Evolutionary conservation across 2,329 filamentous ascomycete genomes (phyloP), one percentile per base, ranked within the genome.

Genomic region (Thielaviopsis ethacetica): DNA sequence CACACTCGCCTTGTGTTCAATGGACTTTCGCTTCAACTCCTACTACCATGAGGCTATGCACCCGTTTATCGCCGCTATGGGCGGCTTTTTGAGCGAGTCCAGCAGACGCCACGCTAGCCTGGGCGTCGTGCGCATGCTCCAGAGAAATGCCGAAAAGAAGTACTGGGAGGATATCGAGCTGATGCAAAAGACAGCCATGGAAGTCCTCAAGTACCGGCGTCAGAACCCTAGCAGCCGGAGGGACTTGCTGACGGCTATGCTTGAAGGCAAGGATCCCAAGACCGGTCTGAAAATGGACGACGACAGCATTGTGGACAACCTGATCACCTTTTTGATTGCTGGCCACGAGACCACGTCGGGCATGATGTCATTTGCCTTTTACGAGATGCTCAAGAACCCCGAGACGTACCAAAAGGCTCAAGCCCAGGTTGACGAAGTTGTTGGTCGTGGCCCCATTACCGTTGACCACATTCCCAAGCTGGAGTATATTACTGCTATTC

Each of bases 261-360:
- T 91, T 52, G 73, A 81, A 6, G 83, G 83, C 0, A 76, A 75
- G 12, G 86, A 90, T 65, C 76, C 81, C 1, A 78, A 81, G 68
- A 88, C 84, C 3, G 83, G 84, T 13, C 73, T 83, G 64, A 76
- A 75, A n/a, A 71, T 89, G 63, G 76, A 73, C 1, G 82, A 86
- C 61, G 72, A 77, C 4, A 79, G 75, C 54, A 85, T 88, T 62
- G 76, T 80, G 17, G 76, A 84, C 66, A 86, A 89, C 63, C 80
- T 89, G 70, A 82, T 86, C 61, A 88, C 84, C 0, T 88, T 88
- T 63, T 68, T 88, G 10, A 82, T 85, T 64, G 83, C 83, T 41
- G 82, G 83, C 1, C 84, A 87, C 62, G 85, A 88, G 64, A 90
- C 86, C 0, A 85, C 85, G 0, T 81, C 82, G 1, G 84, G 84